These are phyloP conservation scores for Aspergillus felis DNA, from an alignment of 2,329 filamentous ascomycete species.

Conservation along the genomic window DNA sequence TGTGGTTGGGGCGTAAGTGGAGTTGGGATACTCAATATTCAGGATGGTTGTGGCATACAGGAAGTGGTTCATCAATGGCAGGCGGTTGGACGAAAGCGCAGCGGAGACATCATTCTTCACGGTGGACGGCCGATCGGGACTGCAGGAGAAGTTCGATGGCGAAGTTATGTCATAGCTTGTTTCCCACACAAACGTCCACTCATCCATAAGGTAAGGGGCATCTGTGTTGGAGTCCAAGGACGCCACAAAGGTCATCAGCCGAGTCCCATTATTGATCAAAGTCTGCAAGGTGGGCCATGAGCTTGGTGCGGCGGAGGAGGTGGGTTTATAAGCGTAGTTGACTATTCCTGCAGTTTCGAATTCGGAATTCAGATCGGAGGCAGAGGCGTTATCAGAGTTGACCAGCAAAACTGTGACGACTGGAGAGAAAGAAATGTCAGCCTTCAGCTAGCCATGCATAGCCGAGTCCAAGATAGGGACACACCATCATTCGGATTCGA, in stretches of 20 bases:
- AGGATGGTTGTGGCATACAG: constrained; percentile 55
- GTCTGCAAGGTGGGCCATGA: constrained; percentile 69
- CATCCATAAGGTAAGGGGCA: constrained; percentile 43
- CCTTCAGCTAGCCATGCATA: background rate
- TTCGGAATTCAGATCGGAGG: constrained; percentile 51
- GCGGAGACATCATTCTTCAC: constrained; percentile 44
- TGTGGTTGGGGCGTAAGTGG: constrained; percentile 57
- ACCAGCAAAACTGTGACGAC: constrained; percentile 72
- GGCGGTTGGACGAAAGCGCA: constrained; percentile 56
- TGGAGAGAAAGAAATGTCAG: constrained; percentile 4
- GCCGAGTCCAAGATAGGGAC: background rate
- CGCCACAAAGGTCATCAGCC: constrained; percentile 67
- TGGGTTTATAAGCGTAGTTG: constrained; percentile 58
- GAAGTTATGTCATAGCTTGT: constrained; percentile 63
- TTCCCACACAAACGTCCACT: constrained; percentile 60
- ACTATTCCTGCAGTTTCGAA: constrained; percentile 59
- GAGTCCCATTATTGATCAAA: constrained; percentile 62
- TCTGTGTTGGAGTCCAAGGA: constrained; percentile 35
- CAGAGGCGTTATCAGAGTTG: constrained; percentile 60
- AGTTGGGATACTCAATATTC: constrained; percentile 59
- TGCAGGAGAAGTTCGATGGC: constrained; percentile 67
- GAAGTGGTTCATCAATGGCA: constrained; percentile 80
- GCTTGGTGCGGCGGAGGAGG: constrained; percentile 39
- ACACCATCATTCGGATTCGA: constrained; percentile 60
- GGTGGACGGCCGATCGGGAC: constrained; percentile 59